phyloP scores from a whole-genome alignment of 129 eudicot species.

The Oenanthe sinensis region DNA sequence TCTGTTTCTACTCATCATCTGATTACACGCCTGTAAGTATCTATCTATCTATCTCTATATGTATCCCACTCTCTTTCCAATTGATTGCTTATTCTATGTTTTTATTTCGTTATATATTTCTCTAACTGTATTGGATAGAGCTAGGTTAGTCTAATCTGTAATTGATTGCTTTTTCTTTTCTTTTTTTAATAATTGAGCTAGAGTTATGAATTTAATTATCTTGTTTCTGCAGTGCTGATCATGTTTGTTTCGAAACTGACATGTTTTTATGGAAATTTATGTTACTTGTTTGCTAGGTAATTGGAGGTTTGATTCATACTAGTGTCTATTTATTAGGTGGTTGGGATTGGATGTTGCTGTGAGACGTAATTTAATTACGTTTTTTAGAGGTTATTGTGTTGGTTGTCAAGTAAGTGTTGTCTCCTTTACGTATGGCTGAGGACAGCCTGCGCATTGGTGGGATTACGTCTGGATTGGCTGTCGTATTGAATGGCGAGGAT shows the following conservation, averaged over 20 bases:
- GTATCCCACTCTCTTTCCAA: background rate
- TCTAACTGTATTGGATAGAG: background rate
- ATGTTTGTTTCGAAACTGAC: background rate
- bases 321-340: background rate
- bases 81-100: background rate
- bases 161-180: too few species aligned
- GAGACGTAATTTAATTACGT: conserved; percentile 7
- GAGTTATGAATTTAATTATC: too few species aligned
- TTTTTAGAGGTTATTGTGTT: conserved; percentile 13
- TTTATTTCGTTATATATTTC: background rate
- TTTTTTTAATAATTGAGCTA: too few species aligned
- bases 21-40: conserved; percentile 1
- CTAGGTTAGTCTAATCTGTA: background rate
- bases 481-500: conserved; percentile 56
- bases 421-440: conserved; percentile 52
- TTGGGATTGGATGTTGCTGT: conserved; percentile 8
- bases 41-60: background rate
- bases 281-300: conserved; percentile 1
- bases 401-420: conserved; percentile 11
- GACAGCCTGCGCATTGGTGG: conserved; percentile 57
- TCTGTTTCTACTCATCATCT: background rate
- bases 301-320: background rate
- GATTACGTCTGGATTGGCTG: conserved; percentile 73
- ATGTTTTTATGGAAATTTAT: background rate
- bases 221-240: too few species aligned